Percentiles rank a stretch among this genome's conserved stretches.
Conservation (phyloP, 1,284 basidiomycete genomes). For the Apiotrichum sp. region DNA sequence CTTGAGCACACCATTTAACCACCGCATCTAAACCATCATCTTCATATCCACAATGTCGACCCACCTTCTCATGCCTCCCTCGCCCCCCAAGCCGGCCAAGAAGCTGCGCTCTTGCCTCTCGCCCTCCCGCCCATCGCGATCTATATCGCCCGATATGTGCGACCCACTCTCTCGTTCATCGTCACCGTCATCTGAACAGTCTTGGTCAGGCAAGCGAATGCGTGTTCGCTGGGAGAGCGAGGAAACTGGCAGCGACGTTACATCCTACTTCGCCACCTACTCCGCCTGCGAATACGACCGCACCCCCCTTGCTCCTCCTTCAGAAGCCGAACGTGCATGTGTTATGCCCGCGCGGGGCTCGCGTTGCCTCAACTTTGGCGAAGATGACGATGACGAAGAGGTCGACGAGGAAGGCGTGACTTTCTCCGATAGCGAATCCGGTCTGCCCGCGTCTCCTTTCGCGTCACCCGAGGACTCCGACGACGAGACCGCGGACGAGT, state of each 20-base stretch:
- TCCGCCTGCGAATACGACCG: constrained; percentile 47
- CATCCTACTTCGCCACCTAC: constrained; percentile 42
- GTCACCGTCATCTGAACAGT: constrained; percentile 8
- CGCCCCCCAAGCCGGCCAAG: constrained; percentile 20
- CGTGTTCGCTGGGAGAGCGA: constrained; percentile 40
- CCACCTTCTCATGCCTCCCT: constrained; percentile 2
- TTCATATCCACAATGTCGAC: constrained; percentile 8
- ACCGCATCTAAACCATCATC: not conserved
- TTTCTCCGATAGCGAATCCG: not conserved
- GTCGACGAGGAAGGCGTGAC: constrained; percentile 3
- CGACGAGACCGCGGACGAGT: constrained; percentile 19
- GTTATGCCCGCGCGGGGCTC: constrained; percentile 43
- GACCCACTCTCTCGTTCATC: constrained; percentile 5
- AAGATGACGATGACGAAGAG: constrained; percentile 16
- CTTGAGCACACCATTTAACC: not conserved
- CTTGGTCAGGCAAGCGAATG: constrained; percentile 28
- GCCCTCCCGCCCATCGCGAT: constrained; percentile 15
- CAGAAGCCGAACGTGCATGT: constrained; percentile 43
- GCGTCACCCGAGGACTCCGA: constrained; percentile 18
- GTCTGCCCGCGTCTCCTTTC: constrained; percentile 14
- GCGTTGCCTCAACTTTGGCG: constrained; percentile 24
- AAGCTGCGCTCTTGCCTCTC: constrained; percentile 41
- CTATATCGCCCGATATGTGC: not conserved
- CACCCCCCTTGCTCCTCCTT: constrained; percentile 46
- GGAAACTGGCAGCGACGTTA: constrained; percentile 29